These are phyloP conservation scores for Diplodia seriata DNA, from an alignment of 2,329 filamentous ascomycete genomes.

Conservation along the genomic window DNA sequence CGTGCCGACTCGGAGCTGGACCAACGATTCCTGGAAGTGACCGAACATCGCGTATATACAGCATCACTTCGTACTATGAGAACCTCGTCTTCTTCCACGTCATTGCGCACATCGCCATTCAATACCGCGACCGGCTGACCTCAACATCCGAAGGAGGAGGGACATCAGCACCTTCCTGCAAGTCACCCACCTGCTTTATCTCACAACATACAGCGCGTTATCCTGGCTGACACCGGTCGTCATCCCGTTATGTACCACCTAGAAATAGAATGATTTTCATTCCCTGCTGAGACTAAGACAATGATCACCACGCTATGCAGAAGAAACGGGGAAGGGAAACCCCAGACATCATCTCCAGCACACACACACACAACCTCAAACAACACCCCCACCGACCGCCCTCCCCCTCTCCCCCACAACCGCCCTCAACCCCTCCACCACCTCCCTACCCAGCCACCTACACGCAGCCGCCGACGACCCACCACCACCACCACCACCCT, in stretches of 20 bases:
- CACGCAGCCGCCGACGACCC: constrained; percentile 46
- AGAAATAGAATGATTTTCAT: neutral
- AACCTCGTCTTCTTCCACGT: neutral
- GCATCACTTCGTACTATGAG: neutral
- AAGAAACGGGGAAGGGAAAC: neutral
- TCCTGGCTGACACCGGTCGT: neutral
- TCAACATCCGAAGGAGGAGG: neutral
- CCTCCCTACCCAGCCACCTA: constrained; percentile 63
- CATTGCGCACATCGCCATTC: neutral
- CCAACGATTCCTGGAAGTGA: neutral
- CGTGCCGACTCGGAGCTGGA: neutral
- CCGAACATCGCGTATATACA: neutral
- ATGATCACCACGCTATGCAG: neutral
- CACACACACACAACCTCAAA: neutral
- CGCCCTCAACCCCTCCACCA: constrained; percentile 62
- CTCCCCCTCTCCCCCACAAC: constrained; percentile 53
- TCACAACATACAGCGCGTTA: too few relatives aligned
- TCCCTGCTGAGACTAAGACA: neutral
- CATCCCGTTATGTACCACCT: neutral
- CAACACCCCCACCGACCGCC: constrained; percentile 35
- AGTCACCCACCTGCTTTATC: neutral
- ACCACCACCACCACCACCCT: constrained; percentile 59
- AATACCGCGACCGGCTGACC: neutral
- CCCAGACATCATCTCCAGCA: too few relatives aligned
- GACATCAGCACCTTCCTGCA: neutral